Conservation (phyloP, 139 green algal genomes). For the Chlorella vulgaris region DNA sequence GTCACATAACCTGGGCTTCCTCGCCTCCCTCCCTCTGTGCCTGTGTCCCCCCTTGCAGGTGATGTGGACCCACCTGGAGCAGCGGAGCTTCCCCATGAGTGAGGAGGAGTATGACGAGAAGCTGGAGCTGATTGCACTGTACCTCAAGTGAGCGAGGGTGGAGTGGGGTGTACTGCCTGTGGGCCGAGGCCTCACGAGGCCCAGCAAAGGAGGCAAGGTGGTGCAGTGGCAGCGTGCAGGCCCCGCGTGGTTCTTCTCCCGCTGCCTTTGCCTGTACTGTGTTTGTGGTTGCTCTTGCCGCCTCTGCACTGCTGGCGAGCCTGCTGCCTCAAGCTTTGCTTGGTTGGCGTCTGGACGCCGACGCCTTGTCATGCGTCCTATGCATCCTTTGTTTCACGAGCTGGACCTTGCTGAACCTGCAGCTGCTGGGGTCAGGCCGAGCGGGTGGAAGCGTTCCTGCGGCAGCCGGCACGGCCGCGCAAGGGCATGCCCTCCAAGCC, state of each 20-base stretch:
- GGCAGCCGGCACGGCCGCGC: constrained; percentile 27
- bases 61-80: constrained; percentile 30
- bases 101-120: constrained; percentile 55
- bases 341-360: too few species aligned
- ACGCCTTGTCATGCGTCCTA: too few species aligned
- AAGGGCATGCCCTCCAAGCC: constrained; percentile 48
- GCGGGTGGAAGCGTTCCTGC: constrained; percentile 38
- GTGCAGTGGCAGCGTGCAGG: too few species aligned
- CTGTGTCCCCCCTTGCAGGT: background rate
- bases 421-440: constrained; percentile 42
- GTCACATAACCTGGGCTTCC: background rate
- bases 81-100: constrained; percentile 56
- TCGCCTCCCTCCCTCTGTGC: background rate
- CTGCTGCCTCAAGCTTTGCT: too few species aligned
- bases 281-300: too few species aligned
- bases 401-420: too few species aligned
- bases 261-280: too few species aligned
- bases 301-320: too few species aligned
- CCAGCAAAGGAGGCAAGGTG: too few species aligned
- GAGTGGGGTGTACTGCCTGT: background rate
- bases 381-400: too few species aligned
- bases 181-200: too few species aligned
- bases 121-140: constrained; percentile 46
- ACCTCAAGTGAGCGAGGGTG: constrained; percentile 35
- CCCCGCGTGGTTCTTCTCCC: too few species aligned